Conservation (phyloP, 2,329 filamentous ascomycete species). For the Aspergillus hiratsukae region DNA sequence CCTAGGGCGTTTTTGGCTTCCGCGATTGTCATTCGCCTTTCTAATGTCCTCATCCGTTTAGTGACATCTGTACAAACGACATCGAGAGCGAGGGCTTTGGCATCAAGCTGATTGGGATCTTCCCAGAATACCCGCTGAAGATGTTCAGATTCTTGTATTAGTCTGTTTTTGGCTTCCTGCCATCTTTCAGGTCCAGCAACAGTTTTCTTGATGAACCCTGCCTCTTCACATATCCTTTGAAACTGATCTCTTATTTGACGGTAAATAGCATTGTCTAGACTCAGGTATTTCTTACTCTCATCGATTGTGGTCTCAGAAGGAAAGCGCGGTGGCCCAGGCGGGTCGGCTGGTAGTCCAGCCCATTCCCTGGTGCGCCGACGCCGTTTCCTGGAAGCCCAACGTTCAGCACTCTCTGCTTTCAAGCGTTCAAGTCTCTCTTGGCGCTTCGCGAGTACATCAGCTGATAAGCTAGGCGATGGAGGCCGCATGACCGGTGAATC, state of each 20-base stretch:
- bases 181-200: slow-evolving; percentile 67
- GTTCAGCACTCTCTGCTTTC: slow-evolving; percentile 57
- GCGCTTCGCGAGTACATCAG: slow-evolving; percentile 50
- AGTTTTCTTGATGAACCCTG: slow-evolving; percentile 70
- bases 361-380: slow-evolving; percentile 65
- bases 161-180: slow-evolving; percentile 64
- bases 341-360: slow-evolving; percentile 63
- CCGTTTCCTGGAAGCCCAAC: slow-evolving; percentile 61
- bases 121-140: slow-evolving; percentile 60
- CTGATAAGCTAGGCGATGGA: slow-evolving; percentile 34
- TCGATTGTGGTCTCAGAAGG: slow-evolving; percentile 79
- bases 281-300: slow-evolving; percentile 67
- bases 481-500: slow-evolving; percentile 17
- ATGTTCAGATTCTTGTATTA: slow-evolving; percentile 62
- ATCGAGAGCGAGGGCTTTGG: slow-evolving; percentile 67
- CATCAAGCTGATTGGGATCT: slow-evolving; percentile 55
- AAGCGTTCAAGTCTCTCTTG: slow-evolving; percentile 52
- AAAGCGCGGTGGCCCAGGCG: slow-evolving; percentile 66
- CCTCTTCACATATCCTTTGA: slow-evolving; percentile 63
- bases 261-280: slow-evolving; percentile 61
- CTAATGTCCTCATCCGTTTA: slow-evolving; percentile 66
- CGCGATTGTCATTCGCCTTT: slow-evolving; percentile 64
- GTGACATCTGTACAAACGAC: slow-evolving; percentile 78
- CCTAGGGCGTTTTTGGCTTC: slow-evolving; percentile 70
- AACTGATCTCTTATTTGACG: slow-evolving; percentile 62